Evolutionary conservation across 306 rosid species (phyloP), one percentile per base, ranked within the genome.

Genomic region (Trifolium dubium): DNA sequence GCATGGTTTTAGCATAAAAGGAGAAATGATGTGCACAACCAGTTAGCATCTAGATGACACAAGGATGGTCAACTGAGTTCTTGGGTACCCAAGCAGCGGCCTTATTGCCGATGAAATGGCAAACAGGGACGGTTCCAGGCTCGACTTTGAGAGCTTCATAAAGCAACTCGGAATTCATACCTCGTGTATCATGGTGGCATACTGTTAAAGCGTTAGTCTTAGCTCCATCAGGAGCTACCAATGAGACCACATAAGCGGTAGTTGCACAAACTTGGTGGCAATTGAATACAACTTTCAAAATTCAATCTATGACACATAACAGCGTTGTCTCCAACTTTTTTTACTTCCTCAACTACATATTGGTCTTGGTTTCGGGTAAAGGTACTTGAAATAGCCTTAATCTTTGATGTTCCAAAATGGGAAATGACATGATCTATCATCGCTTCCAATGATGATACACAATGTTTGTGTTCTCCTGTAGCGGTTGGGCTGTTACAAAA

Each of bases 141-240:
- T 44, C 47, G 34, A 59, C 69, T 60, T 31, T 73, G 10, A 73
- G 69, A 59, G 32, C 60, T 31, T 60, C 49, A 31, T 60, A 31
- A 15, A 73, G 35, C 68, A 60, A 53, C 8, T 5, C 11, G 0
- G 59, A 34, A 17, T 72, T 65, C 77, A 60, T 60, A 2, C 77
- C 77, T 60, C 69, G 44, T 30, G 77, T 72, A 17, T 72, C 77
- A 59, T 72, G 68, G 77, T 72, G 77, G 18, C 69, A 60, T 43
- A 72, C 37, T 1, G 69, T 72, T 30, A 72, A 14, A n/a, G 68
- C 68, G 13, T 17, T 59, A 43, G 32, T 65, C 30, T 59, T 59
- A 30, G 32, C 15, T 14, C 77, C 68, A 41, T 58, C 43, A 10
- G 58, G 4, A 8, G 67, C 67, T 2, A 72, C 67, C 56, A 72